These are phyloP conservation scores for Aspergillus vadensis DNA, from an alignment of 2,329 filamentous ascomycete genomes.

Conservation along the genomic window DNA sequence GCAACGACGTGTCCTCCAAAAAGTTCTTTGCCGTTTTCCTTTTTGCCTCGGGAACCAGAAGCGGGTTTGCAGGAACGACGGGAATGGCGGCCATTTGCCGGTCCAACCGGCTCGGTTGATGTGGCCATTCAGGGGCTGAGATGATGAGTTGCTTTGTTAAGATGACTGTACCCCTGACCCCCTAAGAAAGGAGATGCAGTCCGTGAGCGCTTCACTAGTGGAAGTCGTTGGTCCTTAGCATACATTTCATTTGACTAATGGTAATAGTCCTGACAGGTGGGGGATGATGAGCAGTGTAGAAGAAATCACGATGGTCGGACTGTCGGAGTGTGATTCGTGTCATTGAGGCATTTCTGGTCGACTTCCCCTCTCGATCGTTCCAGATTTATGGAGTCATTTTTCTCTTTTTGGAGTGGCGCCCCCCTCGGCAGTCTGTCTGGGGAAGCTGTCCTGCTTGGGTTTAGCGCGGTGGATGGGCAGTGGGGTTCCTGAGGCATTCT, in stretches of 20 bases:
- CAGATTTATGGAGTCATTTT: slow-evolving; percentile 1
- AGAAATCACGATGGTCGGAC: neutral
- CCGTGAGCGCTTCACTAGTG: neutral
- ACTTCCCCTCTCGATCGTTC: neutral
- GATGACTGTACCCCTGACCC: neutral
- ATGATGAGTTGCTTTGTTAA: too few relatives aligned
- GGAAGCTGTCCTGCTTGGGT: slow-evolving; percentile 11
- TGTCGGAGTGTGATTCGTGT: neutral
- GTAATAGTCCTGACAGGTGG: neutral
- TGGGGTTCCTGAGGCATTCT: neutral
- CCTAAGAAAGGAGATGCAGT: neutral
- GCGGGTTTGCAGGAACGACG: neutral
- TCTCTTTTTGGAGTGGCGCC: neutral
- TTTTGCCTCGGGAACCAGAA: neutral
- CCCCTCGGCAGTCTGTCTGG: slow-evolving; percentile 5
- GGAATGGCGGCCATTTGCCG: slow-evolving; percentile 7
- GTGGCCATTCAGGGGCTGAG: slow-evolving; percentile 11
- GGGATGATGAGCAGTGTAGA: neutral
- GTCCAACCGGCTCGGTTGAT: slow-evolving; percentile 13
- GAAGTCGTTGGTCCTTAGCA: neutral
- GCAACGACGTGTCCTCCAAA: slow-evolving; percentile 2
- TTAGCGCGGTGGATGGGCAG: neutral
- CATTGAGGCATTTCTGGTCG: slow-evolving; percentile 5
- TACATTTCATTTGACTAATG: neutral
- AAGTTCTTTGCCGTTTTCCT: neutral